Conservation (phyloP, 140 eudicot genomes). For the Stevia rebaudiana region DNA sequence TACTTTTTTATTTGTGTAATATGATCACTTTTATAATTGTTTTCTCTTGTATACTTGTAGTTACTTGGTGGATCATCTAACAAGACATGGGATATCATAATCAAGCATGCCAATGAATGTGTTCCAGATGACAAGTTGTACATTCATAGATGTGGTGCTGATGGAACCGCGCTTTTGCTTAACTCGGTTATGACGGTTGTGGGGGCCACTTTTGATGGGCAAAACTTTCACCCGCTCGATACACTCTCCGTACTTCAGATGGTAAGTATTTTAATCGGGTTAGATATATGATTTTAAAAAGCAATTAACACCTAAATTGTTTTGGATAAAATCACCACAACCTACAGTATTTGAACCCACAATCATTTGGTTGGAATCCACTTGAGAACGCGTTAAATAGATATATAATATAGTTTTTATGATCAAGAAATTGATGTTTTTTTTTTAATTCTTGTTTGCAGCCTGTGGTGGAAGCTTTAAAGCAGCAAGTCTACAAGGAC, state of each 20-base stretch:
- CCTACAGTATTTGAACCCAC: too few relatives aligned
- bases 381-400: neutral
- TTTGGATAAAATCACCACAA: too few relatives aligned
- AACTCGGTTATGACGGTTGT: constrained; percentile 51
- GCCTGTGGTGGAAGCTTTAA: constrained; percentile 48
- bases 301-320: too few relatives aligned
- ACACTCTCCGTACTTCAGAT: constrained; percentile 36
- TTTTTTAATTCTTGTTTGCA: constrained; percentile 20
- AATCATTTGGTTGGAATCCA: too few relatives aligned
- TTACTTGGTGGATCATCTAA: constrained; percentile 53
- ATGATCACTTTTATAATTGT: neutral
- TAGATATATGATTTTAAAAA: too few relatives aligned
- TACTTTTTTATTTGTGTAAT: neutral
- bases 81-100: constrained; percentile 66
- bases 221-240: constrained; percentile 37
- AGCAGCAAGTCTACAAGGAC: constrained; percentile 34
- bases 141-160: constrained; percentile 27
- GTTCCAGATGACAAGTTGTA: constrained; percentile 45
- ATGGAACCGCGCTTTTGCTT: constrained; percentile 39
- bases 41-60: constrained; percentile 26
- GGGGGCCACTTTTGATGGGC: constrained; percentile 62
- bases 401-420: neutral
- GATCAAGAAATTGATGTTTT: neutral
- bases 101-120: constrained; percentile 58
- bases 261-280: constrained; percentile 26